Percentiles rank a stretch among this genome's conserved stretches.
phyloP scores from a whole-genome alignment of 768 basidiomycete species.

The Kwoniella sp. region DNA sequence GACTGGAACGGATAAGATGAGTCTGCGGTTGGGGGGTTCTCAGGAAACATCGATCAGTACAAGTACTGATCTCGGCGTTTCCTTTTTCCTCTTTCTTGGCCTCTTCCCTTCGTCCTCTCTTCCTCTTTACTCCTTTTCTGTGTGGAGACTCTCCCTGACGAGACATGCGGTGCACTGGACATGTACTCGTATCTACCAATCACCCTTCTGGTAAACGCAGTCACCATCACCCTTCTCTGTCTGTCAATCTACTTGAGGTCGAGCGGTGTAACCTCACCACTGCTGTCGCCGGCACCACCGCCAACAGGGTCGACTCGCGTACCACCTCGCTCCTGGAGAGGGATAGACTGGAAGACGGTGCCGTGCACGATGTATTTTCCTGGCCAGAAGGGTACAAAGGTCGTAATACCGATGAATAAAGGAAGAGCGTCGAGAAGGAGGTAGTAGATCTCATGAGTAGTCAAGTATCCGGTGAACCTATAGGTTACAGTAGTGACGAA shows the following conservation, averaged over 20 bases:
- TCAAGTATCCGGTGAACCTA: slow-evolving; percentile 48
- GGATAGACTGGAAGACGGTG: neutral
- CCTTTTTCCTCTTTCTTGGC: too few relatives aligned
- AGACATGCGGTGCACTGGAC: too few relatives aligned
- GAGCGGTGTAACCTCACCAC: neutral
- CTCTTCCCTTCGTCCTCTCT: too few relatives aligned
- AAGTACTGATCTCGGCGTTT: neutral
- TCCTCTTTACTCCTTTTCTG: too few relatives aligned
- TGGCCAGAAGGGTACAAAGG: slow-evolving; percentile 50
- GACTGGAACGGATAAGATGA: neutral
- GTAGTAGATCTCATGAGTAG: slow-evolving; percentile 48
- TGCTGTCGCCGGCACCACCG: neutral
- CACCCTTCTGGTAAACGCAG: too few relatives aligned
- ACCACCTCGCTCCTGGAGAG: neutral
- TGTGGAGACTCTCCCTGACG: too few relatives aligned
- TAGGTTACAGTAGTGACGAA: neutral
- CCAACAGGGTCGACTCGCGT: neutral
- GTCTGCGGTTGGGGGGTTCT: neutral
- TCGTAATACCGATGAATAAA: slow-evolving; percentile 45
- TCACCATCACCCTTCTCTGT: neutral
- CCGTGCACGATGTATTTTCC: slow-evolving; percentile 38
- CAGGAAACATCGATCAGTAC: neutral
- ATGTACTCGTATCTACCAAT: too few relatives aligned
- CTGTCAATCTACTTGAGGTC: neutral
- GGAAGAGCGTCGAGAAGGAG: slow-evolving; percentile 50